phyloP scores from a whole-genome alignment of 352 stramenopile species.

The Globisporangium sylvaticum region DNA sequence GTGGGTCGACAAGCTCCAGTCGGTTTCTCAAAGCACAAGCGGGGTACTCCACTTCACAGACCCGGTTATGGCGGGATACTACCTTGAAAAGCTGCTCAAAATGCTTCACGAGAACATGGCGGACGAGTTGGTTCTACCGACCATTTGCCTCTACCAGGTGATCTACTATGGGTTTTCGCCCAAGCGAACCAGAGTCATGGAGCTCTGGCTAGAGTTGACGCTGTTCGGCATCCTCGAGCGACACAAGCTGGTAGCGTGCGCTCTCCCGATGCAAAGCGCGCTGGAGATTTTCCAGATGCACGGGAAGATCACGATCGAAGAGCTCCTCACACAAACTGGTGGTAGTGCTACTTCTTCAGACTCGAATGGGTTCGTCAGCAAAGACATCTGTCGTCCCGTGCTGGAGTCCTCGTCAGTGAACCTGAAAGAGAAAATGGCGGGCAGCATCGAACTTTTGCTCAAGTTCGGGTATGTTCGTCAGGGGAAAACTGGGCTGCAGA shows the following conservation, averaged over 20 bases:
- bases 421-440: slow-evolving; percentile 27
- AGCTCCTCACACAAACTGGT: slow-evolving; percentile 29
- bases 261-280: slow-evolving; percentile 46
- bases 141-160: slow-evolving; percentile 50
- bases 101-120: slow-evolving; percentile 31
- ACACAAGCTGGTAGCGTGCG: slow-evolving; percentile 35
- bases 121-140: slow-evolving; percentile 32
- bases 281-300: slow-evolving; percentile 45
- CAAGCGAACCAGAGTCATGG: slow-evolving; percentile 25
- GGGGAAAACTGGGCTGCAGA: slow-evolving; percentile 49
- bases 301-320: slow-evolving; percentile 35
- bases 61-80: slow-evolving; percentile 37
- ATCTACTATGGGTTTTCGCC: slow-evolving; percentile 38
- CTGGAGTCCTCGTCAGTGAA: slow-evolving; percentile 14
- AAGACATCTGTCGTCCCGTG: slow-evolving; percentile 9
- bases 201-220: slow-evolving; percentile 55
- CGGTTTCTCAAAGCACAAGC: slow-evolving; percentile 6
- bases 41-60: slow-evolving; percentile 34
- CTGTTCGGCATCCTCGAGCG: slow-evolving; percentile 45
- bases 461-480: slow-evolving; percentile 53
- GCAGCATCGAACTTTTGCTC: slow-evolving; percentile 33
- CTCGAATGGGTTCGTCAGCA: background rate
- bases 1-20: slow-evolving; percentile 36
- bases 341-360: background rate
- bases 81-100: slow-evolving; percentile 42